These are phyloP conservation scores for Aquanectria penicillioides DNA, from an alignment of 2,329 filamentous ascomycete species.

Conservation along the genomic window DNA sequence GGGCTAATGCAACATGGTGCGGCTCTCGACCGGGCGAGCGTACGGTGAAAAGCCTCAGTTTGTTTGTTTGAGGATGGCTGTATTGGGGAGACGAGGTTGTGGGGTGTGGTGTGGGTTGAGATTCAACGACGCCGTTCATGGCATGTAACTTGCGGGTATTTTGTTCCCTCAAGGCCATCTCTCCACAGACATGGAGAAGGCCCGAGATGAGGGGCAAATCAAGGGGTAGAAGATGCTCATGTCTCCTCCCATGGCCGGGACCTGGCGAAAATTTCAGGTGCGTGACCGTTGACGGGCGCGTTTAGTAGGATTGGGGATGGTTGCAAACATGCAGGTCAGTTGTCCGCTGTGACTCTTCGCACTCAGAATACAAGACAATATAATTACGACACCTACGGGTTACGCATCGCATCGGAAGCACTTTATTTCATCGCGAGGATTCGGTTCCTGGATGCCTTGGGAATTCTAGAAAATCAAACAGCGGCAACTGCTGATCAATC, in stretches of 20 bases:
- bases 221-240: too few relatives aligned
- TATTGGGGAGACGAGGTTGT: background rate
- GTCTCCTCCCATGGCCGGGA: background rate
- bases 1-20: conserved; percentile 25
- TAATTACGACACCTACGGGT: background rate
- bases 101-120: background rate
- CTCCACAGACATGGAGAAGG: background rate
- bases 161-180: too few relatives aligned
- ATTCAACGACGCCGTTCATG: background rate
- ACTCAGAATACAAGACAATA: background rate
- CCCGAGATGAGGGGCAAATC: too few relatives aligned
- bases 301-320: background rate
- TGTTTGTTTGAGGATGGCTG: background rate
- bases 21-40: conserved; percentile 14
- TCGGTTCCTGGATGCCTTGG: background rate
- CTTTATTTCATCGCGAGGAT: background rate
- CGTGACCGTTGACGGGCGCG: too few relatives aligned
- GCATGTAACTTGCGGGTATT: background rate
- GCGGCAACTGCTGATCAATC: background rate
- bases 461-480: conserved; percentile 12
- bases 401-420: background rate
- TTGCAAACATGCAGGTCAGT: background rate
- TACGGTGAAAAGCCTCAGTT: background rate
- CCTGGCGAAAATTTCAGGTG: background rate
- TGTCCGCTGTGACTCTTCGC: background rate